Evolutionary conservation across 2,329 filamentous ascomycete species (phyloP), one percentile per base, ranked within the genome.

Genomic region (Calonectria hongkongensis): DNA sequence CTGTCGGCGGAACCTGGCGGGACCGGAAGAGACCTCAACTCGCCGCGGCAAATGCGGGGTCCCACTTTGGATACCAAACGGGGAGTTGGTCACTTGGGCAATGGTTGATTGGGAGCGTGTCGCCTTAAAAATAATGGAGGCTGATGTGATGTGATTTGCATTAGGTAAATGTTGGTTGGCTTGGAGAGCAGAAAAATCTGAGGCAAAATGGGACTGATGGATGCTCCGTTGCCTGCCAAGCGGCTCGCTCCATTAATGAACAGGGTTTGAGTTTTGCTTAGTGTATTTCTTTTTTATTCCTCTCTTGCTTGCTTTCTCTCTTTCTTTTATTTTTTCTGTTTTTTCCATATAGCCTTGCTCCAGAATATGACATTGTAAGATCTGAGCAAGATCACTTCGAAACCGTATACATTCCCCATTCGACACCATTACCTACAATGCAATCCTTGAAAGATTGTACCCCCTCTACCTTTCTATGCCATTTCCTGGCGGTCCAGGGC

Each of bases 1-100:
- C 27, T 12, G 18, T 16, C n/a, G 36, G 60, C 56, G 50, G 48
- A 39, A 39, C 21, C 39, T 63, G 36, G 68, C 70, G 41, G 64
- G 48, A 30, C 25, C 12, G 3, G 65, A 70, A 74, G 78, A 76
- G 71, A 51, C 56, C 43, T 56, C 28, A 71, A 79, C 78, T 66
- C 51, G 39, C 36, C 36, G 68, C 70, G 48, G 33, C 15, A 60
- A 30, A 71, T 78, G 78, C 75, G 76, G 78, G 78, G 77, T 75
- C 68, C 68, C 67, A 70, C 51, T 64, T 36, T 45, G 66, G 47
- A 68, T 65, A 27, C 67, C 13, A 47, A 41, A 45, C 43, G 41
- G 28, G 51, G 16, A 62, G 41, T 54, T 54, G 72, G 62, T 70
- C 69, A 71, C 63, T 70, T 56, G 69, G 15, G 33, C n/a, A 25